Evolutionary conservation across 805 yeast genomes (phyloP).

Genomic region (Wickerhamiella azyma): DNA sequence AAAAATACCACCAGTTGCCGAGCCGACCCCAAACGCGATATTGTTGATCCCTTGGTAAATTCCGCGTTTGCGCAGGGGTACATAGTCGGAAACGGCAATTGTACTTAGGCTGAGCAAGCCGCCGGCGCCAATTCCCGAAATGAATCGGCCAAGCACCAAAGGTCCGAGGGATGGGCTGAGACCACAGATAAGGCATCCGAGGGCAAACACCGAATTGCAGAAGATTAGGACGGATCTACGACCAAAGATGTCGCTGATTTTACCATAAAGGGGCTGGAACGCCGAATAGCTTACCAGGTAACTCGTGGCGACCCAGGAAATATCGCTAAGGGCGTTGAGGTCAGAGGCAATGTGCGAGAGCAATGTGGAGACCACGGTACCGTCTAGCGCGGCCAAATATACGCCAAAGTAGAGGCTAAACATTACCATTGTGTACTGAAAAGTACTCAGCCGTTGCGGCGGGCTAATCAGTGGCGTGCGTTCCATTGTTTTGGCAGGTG

Average conservation of each 20-base stretch:
- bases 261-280: constrained; percentile 63
- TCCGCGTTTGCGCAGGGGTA: constrained; percentile 66
- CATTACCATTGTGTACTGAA: constrained; percentile 10
- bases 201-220: constrained; percentile 32
- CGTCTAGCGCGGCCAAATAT: constrained; percentile 42
- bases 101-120: constrained; percentile 68
- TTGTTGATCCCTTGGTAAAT: constrained; percentile 73
- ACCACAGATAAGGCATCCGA: constrained; percentile 42
- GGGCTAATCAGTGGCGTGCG: background rate
- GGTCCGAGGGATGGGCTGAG: constrained; percentile 39
- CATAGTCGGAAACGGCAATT: constrained; percentile 62
- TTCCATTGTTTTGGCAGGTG: background rate
- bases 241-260: constrained; percentile 46
- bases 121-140: constrained; percentile 84
- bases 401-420: constrained; percentile 24
- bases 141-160: constrained; percentile 58
- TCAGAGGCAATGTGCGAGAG: constrained; percentile 47
- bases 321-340: constrained; percentile 36
- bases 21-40: constrained; percentile 63
- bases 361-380: constrained; percentile 47
- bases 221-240: constrained; percentile 30
- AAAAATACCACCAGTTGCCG: constrained; percentile 52
- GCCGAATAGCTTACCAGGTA: constrained; percentile 57
- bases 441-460: background rate
- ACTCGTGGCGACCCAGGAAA: constrained; percentile 63